Evolutionary conservation across 1,284 basidiomycete species (phyloP).

Genomic region (Cryptococcus jaspeensis): DNA sequence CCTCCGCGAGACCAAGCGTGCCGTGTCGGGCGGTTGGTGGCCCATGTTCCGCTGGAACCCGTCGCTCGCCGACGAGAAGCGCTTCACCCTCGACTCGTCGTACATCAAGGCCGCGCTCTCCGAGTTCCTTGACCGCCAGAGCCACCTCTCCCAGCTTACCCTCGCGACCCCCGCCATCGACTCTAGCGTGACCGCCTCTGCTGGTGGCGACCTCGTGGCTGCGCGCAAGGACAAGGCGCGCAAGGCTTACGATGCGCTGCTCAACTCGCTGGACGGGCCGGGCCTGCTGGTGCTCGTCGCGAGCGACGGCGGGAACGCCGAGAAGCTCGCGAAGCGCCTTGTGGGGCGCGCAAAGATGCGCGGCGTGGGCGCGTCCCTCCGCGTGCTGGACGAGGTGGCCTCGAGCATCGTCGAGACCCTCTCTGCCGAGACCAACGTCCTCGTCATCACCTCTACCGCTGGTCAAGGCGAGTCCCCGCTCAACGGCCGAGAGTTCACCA

Average conservation of each 20-base stretch:
- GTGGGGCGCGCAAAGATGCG: constrained; percentile 78
- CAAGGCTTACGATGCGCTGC: constrained; percentile 80
- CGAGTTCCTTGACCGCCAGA: constrained; percentile 93
- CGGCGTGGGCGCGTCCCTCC: constrained; percentile 72
- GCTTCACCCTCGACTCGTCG: constrained; percentile 88
- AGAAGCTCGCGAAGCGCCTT: constrained; percentile 92
- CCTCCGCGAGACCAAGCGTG: constrained; percentile 95
- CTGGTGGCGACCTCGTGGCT: constrained; percentile 80
- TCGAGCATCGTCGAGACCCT: constrained; percentile 62
- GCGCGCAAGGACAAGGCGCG: constrained; percentile 80
- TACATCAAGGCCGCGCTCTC: constrained; percentile 92
- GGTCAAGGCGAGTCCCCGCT: constrained; percentile 98
- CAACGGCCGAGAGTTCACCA: constrained; percentile 89
- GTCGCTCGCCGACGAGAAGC: constrained; percentile 74
- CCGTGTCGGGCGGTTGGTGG: constrained; percentile 96
- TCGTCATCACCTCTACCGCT: constrained; percentile 92
- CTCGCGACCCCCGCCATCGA: constrained; percentile 74
- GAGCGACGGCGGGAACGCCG: constrained; percentile 90
- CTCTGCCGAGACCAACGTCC: constrained; percentile 64
- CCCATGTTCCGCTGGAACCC: constrained; percentile 98
- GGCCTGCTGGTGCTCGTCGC: constrained; percentile 87
- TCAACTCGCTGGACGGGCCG: constrained; percentile 83
- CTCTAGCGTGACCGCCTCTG: constrained; percentile 76
- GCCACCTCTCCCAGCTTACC: constrained; percentile 89
- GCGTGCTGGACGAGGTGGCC: constrained; percentile 69